A percentile compares a stretch with the other conserved stretches of the same genome.
These are phyloP conservation scores for Debaryomyces hansenii DNA, from an alignment of 805 yeast species.

Conservation along the genomic window DNA sequence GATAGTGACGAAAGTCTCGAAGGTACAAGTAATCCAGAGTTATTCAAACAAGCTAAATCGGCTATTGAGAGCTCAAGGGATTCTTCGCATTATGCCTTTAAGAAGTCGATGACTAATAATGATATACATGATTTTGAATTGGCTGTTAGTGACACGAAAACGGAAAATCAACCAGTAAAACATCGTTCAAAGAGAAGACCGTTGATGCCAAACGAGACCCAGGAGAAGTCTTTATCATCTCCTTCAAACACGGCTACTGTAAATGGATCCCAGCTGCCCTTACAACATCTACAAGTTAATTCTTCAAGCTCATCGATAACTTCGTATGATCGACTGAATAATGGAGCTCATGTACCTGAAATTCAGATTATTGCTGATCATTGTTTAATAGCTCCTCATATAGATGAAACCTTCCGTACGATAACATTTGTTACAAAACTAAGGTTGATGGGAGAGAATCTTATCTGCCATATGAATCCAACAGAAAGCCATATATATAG, in stretches of 20 bases:
- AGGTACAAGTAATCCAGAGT: constrained; percentile 21
- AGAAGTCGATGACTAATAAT: constrained; percentile 10
- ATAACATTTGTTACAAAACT: constrained; percentile 22
- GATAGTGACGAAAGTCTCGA: constrained; percentile 18
- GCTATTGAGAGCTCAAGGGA: constrained; percentile 35
- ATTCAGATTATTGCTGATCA: neutral
- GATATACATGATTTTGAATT: constrained; percentile 21
- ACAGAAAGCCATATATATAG: constrained; percentile 30
- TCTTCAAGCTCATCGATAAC: constrained; percentile 5
- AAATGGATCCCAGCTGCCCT: neutral
- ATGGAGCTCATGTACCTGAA: neutral
- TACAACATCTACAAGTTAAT: neutral
- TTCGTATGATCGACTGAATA: neutral
- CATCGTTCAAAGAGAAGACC: constrained; percentile 33
- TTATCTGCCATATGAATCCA: constrained; percentile 18
- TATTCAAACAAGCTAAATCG: constrained; percentile 29
- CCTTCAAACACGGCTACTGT: neutral
- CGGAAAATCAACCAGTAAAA: constrained; percentile 33
- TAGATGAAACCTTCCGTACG: constrained; percentile 22
- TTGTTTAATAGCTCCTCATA: constrained; percentile 16
- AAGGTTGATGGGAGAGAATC: constrained; percentile 21
- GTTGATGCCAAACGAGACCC: constrained; percentile 32
- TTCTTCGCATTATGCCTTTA: constrained; percentile 34
- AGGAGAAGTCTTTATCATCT: constrained; percentile 23
- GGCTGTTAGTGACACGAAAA: constrained; percentile 34